Base-by-base conservation (phyloP, 2,329 filamentous ascomycete species). In the Tolypocladium tundrense region DNA sequence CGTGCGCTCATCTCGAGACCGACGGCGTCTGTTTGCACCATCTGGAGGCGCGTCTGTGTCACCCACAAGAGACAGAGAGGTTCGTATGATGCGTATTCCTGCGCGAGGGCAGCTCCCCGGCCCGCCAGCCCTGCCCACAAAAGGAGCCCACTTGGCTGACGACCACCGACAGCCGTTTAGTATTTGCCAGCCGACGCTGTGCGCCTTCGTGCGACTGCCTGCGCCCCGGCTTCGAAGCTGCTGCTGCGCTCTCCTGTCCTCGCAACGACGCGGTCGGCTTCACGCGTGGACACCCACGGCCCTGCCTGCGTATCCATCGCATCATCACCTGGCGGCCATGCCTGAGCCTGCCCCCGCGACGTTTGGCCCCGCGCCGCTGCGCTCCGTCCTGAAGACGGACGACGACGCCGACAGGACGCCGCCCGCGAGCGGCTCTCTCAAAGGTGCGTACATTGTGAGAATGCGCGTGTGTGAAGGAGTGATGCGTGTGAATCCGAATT, bases 361-460 rank as follows among this genome's bases (percentile, higher is more conserved):
- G 57, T 14, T 42, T 55, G 61, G 62, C 58, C 58, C 61, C 31
- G 48, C 63, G 59, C 73, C 74, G 8, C 66, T 77, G 56, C 73
- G 74, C 53, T 77, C 75, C 42, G 75, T 73, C 31, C 66, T 78
- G 62, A 79, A 78, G 65, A 66, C 63, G 16, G 77, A 79, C 37
- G 73, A 76, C 55, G 76, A 78, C 53, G 64, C 53, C 53, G 72
- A 75, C 52, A 70, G 66, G 59, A 68, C 70, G 3, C 66, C 67
- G 27, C 69, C 75, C 13, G 65, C 71, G 42, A 73, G 69, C 60
- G 70, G 70, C 55, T 68, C 72, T 42, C 64, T 70, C 48, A 79
- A 79, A 75, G 77, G 77, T 79, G 66, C 53, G 56, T 51, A 31
- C 19, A 16, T 24, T 33, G 27, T 27, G 53, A 24, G 21, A 33